Evolutionary conservation across 768 basidiomycete genomes (phyloP), one percentile per base, ranked within the genome.

Genomic region (Naematelia aurantialba): DNA sequence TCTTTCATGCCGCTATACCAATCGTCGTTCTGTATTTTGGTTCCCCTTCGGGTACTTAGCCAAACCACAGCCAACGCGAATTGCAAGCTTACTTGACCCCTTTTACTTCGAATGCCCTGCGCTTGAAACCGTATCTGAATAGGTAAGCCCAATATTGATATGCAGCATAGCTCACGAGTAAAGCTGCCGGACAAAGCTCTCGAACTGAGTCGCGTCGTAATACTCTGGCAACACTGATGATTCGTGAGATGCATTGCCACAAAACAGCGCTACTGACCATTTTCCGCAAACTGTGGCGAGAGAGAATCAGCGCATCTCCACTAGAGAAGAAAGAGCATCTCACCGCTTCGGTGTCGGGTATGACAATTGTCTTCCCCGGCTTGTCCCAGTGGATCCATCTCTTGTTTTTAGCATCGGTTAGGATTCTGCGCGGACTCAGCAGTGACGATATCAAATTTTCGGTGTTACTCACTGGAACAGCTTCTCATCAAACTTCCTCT

Each of bases 401-500:
- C 10, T 11, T 8, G 26, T 51, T 22, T 11, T 27, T 34, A 3
- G 22, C 44, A 4, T 44, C 46, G n/a, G 34, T 10, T 30, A 54
- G 17, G 12, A 34, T 54, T 13, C 39, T 54, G 52, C 4, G 12
- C 12, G 46, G 21, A 19, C 8, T 48, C 46, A 19, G 46, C n/a
- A 19, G 46, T 12, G n/a, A n/a, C n/a, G n/a, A n/a, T n/a, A n/a
- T n/a, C n/a, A n/a, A 48, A 8, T 48, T 48, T 19, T 19, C 24
- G 19, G 8, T 48, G 4, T 11, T 17, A 52, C 57, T 53, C 27
- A 59, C 57, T 45, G 49, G 24, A 46, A 59, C 4, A 59, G 25
- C 51, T 59, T 59, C 45, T 59, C 57, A 52, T 59, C 57, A 52
- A 59, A 59, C 25, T 19, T 52, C 39, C 49, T 19, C 2, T 48